These are phyloP conservation scores for Nitzschia inconspicua DNA, from an alignment of 108 stramenopile species.

Conservation along the genomic window DNA sequence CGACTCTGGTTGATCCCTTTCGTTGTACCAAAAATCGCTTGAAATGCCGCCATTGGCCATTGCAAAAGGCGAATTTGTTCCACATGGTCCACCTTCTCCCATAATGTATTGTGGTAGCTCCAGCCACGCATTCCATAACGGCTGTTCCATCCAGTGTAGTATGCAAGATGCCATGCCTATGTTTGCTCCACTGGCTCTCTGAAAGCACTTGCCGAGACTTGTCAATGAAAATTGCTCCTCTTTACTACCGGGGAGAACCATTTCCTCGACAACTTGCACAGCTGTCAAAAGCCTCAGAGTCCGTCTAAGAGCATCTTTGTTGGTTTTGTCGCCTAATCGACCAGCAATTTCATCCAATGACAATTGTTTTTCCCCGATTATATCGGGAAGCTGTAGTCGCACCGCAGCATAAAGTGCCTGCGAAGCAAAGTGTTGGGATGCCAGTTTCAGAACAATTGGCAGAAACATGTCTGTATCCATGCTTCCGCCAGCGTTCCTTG, in stretches of 20 bases:
- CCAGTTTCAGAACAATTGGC: too few species aligned
- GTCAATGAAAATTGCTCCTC: neutral
- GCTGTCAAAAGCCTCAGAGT: neutral
- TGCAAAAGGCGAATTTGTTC: conserved; percentile 2
- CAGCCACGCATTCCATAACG: conserved; percentile 25
- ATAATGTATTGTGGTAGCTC: conserved; percentile 12
- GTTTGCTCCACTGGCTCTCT: neutral
- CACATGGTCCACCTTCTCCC: neutral
- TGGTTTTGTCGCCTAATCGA: neutral
- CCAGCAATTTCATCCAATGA: conserved; percentile 13
- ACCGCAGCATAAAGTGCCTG: conserved; percentile 14
- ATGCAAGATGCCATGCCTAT: conserved; percentile 8
- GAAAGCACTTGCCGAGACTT: neutral
- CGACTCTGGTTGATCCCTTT: conserved; percentile 10
- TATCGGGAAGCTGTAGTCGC: conserved; percentile 11
- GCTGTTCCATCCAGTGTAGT: conserved; percentile 27
- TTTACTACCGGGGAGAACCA: neutral
- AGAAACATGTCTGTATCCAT: too few species aligned
- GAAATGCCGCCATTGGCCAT: conserved; percentile 16
- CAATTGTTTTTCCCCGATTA: neutral
- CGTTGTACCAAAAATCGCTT: conserved; percentile 11
- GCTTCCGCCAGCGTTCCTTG: too few species aligned
- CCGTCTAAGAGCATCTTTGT: conserved; percentile 1
- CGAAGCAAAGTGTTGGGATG: conserved; percentile 16
- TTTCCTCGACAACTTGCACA: neutral